phyloP scores from a whole-genome alignment of 1,284 basidiomycete species.

The Tylopilus sp. region DNA sequence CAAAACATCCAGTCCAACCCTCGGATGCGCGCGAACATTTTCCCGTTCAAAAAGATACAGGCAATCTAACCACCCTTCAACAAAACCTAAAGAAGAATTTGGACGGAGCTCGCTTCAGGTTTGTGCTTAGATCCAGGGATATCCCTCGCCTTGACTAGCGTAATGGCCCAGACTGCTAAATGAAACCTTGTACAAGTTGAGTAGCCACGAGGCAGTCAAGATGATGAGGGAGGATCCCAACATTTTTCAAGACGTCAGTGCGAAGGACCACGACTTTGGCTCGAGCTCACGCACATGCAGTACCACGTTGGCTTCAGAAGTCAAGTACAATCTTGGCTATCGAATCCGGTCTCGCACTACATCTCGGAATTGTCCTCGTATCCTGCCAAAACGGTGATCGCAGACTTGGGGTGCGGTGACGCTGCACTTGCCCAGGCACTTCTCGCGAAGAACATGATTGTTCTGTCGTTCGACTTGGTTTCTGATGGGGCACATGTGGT shows the following conservation, averaged over 20 bases:
- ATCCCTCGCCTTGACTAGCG: conserved; percentile 5
- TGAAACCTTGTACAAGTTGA: conserved; percentile 82
- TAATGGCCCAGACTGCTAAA: conserved; percentile 70
- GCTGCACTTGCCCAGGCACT: conserved; percentile 81
- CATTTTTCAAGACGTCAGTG: conserved; percentile 69
- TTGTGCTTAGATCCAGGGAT: conserved; percentile 16
- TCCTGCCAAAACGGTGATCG: conserved; percentile 71
- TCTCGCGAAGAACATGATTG: conserved; percentile 61
- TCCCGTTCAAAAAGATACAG: conserved; percentile 7
- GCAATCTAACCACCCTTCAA: conserved; percentile 68
- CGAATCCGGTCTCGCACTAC: conserved; percentile 83
- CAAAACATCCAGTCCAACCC: conserved; percentile 9
- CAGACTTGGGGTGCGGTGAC: conserved; percentile 95
- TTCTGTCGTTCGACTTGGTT: conserved; percentile 80
- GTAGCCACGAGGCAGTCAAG: conserved; percentile 66
- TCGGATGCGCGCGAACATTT: conserved; percentile 5
- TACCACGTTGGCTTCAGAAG: conserved; percentile 89
- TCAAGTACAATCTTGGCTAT: conserved; percentile 88
- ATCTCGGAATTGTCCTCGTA: conserved; percentile 56
- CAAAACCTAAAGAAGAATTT: conserved; percentile 71
- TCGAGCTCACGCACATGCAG: conserved; percentile 40
- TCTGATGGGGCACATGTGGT: conserved; percentile 70
- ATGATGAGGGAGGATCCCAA: conserved; percentile 81
- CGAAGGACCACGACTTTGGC: background rate
- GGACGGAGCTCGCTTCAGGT: conserved; percentile 85